Evolutionary conservation across 169 alveolate species (phyloP), one percentile per base, ranked within the genome.

Genomic region (Besnoitia besnoiti): DNA sequence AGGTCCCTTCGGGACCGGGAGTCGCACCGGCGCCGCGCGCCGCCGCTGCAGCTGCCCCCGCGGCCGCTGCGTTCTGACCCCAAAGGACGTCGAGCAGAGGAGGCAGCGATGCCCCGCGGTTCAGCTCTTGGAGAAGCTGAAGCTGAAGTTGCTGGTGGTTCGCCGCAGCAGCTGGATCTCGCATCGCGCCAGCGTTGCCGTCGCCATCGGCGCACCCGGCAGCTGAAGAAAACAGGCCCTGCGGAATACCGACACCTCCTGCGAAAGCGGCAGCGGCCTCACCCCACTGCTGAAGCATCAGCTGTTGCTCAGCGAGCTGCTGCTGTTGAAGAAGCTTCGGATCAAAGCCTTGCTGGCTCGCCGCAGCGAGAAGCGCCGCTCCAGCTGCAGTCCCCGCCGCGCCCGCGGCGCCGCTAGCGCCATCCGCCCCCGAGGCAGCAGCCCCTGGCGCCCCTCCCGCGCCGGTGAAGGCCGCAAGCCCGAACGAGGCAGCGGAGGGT

Each of bases 61-160:
- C 87, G 10, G 50, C 87, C 33, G 87, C 87, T 14, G 47, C 50
- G 21, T 35, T 7, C 30, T 51, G 40, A 30, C 44, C 44, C 87
- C 87, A 77, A 21, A 77, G 55, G 87, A 42, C 87, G 40, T 77
- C 87, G 59, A 44, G 61, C 14, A 77, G 59, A 2, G 59, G 87
- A 40, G 55, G 55, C 50, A 73, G 87, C 3, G 87, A 37, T 10
- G 61, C 87, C 49, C 59, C 87, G 37, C 87, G 82, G 67, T 55
- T 55, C 5, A 77, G 40, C 61, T 77, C 87, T 35, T 77, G 87
- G 14, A 77, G 87, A 4, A 77, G 87, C 47, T 77, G 87, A 2
- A 77, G 59, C 87, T 77, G 87, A 16, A 77, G 55, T 37, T 77
- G 87, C 33, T 77, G 87, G 59, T 40, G 87, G 14, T 77, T 19